These are phyloP conservation scores for Tulasnella sp. DNA, from an alignment of 768 basidiomycete species.

Conservation along the genomic window DNA sequence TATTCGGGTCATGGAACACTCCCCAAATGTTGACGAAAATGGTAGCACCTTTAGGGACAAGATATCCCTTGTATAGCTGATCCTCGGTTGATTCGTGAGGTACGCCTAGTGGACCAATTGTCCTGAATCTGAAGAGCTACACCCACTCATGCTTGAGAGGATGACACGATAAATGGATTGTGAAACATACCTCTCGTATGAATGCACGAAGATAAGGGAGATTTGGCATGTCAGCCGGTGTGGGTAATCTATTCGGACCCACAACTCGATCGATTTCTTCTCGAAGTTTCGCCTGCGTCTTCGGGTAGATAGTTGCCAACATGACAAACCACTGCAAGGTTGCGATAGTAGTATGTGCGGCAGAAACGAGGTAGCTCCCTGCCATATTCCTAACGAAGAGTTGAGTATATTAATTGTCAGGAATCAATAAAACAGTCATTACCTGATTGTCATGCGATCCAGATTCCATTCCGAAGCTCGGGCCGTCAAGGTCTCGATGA, in stretches of 20 bases:
- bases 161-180: no score
- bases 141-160: no score
- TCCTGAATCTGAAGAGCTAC: not conserved
- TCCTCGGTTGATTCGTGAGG: constrained; percentile 9
- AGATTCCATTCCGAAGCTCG: no score
- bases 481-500: no score
- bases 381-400: no score
- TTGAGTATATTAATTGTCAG: no score
- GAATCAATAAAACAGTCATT: no score
- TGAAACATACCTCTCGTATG: constrained; percentile 14
- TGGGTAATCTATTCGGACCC: constrained; percentile 23
- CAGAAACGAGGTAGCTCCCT: no score
- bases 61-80: constrained; percentile 14
- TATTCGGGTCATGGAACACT: constrained; percentile 7
- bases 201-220: constrained; percentile 19
- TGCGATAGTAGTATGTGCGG: no score
- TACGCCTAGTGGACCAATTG: not conserved
- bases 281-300: constrained; percentile 28
- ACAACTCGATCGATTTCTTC: constrained; percentile 29
- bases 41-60: not conserved
- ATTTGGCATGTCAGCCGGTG: constrained; percentile 17
- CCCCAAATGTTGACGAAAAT: constrained; percentile 3
- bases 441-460: no score
- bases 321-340: no score
- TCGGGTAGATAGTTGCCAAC: constrained; percentile 28